These are phyloP conservation scores for Aspergillus texensis DNA, from an alignment of 2,329 filamentous ascomycete species.

Conservation along the genomic window DNA sequence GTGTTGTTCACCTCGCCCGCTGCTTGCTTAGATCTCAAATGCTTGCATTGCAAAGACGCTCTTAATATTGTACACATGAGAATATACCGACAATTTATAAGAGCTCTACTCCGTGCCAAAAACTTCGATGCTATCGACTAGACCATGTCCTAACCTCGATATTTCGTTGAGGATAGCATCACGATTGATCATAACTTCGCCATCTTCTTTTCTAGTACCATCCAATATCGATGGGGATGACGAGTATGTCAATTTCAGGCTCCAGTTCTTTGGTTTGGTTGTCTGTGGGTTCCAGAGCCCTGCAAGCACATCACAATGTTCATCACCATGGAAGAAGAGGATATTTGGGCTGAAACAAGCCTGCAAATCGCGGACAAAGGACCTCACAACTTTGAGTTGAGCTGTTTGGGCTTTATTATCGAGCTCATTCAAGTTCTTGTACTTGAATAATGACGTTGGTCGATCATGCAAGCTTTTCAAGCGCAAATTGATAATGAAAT, in stretches of 20 bases:
- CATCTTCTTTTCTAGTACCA: conserved; percentile 16
- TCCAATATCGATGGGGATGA: conserved; percentile 28
- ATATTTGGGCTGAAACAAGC: conserved; percentile 68
- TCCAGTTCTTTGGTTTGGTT: conserved; percentile 34
- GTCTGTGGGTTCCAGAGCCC: conserved; percentile 66
- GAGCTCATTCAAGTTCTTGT: conserved; percentile 76
- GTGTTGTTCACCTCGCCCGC: neutral
- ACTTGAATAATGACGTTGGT: conserved; percentile 49
- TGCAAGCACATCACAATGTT: conserved; percentile 60
- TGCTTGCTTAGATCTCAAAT: conserved; percentile 14
- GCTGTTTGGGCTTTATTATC: conserved; percentile 47
- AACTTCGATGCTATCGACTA: conserved; percentile 70
- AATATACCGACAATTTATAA: conserved; percentile 19
- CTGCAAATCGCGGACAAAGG: conserved; percentile 70
- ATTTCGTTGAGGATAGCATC: conserved; percentile 48
- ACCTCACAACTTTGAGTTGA: conserved; percentile 62
- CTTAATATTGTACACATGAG: conserved; percentile 15
- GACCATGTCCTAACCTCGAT: conserved; percentile 56
- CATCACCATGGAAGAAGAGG: conserved; percentile 75
- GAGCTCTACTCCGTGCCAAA: conserved; percentile 27
- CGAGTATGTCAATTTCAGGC: conserved; percentile 42
- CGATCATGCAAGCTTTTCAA: conserved; percentile 51
- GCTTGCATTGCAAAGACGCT: conserved; percentile 37
- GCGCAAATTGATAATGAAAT: conserved; percentile 78
- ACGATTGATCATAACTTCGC: conserved; percentile 41